phyloP scores from a whole-genome alignment of 352 stramenopile genomes.

The Phytophthora pinifolia region DNA sequence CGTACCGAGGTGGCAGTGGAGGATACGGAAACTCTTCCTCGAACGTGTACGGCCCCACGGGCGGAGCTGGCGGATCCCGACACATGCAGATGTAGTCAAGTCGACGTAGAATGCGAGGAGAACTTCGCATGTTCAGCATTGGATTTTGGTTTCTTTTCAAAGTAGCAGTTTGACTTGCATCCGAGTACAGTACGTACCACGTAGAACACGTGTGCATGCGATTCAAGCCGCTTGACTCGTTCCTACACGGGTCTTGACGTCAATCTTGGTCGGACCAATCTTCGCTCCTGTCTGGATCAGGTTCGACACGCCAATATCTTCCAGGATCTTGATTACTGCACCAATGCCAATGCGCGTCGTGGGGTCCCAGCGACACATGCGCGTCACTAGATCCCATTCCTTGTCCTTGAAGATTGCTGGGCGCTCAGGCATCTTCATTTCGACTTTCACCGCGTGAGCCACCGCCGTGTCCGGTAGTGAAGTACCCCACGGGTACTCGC shows the following conservation, averaged over 20 bases:
- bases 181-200: no score
- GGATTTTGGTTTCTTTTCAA: slow-evolving; percentile 10
- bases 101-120: slow-evolving; percentile 16
- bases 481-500: slow-evolving; percentile 26
- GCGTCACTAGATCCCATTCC: slow-evolving; percentile 29
- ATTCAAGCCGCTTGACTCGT: no score
- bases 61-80: slow-evolving; percentile 30
- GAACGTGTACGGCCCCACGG: slow-evolving; percentile 27
- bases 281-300: slow-evolving; percentile 19
- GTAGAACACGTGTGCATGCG: no score
- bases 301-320: slow-evolving; percentile 28
- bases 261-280: slow-evolving; percentile 7
- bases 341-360: slow-evolving; percentile 27
- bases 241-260: not conserved
- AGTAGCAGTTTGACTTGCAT: not conserved
- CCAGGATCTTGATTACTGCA: slow-evolving; percentile 33
- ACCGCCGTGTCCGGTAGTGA: slow-evolving; percentile 12
- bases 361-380: slow-evolving; percentile 28
- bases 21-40: slow-evolving; percentile 30
- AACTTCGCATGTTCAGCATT: slow-evolving; percentile 15
- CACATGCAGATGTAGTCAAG: slow-evolving; percentile 51
- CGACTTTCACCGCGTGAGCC: slow-evolving; percentile 6
- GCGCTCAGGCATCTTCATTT: slow-evolving; percentile 20
- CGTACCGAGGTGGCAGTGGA: slow-evolving; percentile 18
- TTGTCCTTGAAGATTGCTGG: slow-evolving; percentile 21